Base-by-base conservation (phyloP, 2,329 filamentous ascomycete species). In the Alternaria gansuensis region DNA sequence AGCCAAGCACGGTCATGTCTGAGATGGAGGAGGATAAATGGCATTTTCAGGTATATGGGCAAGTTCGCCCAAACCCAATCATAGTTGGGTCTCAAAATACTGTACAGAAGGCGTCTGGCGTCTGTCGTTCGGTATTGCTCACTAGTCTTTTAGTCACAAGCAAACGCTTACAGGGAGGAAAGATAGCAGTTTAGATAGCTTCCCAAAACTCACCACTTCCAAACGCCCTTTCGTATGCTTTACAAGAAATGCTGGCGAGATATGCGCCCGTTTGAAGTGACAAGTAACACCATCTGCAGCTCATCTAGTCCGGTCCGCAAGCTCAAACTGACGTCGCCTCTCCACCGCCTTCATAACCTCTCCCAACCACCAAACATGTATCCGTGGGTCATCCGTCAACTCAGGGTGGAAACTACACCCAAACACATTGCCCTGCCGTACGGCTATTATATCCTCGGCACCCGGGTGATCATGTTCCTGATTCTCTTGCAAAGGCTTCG, bases 321-420 rank as follows among this genome's bases (percentile, higher is more conserved):
- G 56, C 52, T 76, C 70, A 59, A 75, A 76, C 43, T 72, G 59
- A 62, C 70, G 64, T 57, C 74, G 68, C 48, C 67, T 63, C 57
- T 75, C 64, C 7, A 72, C 65, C 3, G 76, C 74, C 56, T 70
- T 70, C 45, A 75, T 24, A 2, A 92, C 90, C 77, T 94, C 87
- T 67, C 84, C 81, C 74, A 99, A 73, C 95, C 95, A 99, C 95
- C 95, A 98, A 4, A 87, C 84, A 78, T 99, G 95, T 72, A 98
- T 96, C 55, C 95, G 85, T 56, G 88, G 82, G 79, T 99, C 95
- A 7, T 88, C 86, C 0, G 94, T 98, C 76, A 99, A 78, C 78
- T 99, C 95, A 0, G 95, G 95, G 71, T 98, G 95, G 74, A 98
- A 99, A 72, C 93, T 97, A 3, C 91, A 97, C 4, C 93, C 95